Evolutionary conservation across 2,329 filamentous ascomycete genomes (phyloP), one percentile per base, ranked within the genome.

Genomic region (Alternaria rosae): DNA sequence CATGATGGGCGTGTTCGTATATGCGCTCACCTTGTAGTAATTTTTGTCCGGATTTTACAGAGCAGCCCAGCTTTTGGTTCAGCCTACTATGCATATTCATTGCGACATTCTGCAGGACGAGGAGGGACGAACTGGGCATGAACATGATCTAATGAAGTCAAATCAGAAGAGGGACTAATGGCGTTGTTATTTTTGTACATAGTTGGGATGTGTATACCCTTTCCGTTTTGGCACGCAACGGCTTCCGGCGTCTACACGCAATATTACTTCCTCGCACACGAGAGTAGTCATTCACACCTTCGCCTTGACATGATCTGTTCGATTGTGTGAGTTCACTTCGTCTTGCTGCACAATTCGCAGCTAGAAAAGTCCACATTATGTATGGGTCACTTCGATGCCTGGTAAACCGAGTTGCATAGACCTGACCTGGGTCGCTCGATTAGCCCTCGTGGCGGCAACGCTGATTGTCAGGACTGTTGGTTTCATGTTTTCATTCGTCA

Each of bases 131-230:
- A 17, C 2, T 10, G 35, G 35, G n/a, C 35, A 38, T 38, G 35
- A 15, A n/a, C 7, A 38, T 17, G 35, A 38, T 17, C 15, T 38
- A 38, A 38, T 43, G 41, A 21, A 43, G 41, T 50, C 17, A 17
- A 25, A 51, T 8, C 28, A 26, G 15, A 13, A 12, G 51, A 45
- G 43, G 48, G 47, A 61, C 52, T 52, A 41, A 28, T 52, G 32
- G 23, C 17, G 38, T 45, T 32, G 17, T 35, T 44, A 62, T 62
- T 53, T 21, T 44, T 65, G 67, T 67, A 67, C 59, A 62, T 68
- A 64, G 9, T 65, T 64, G 54, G 56, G 61, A 28, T 51, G 57
- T 62, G 57, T 70, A 65, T 68, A 70, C 63, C 65, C 67, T 57
- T 56, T 62, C 21, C 41, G 41, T 42, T 13, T 43, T 20, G 12